Evolutionary conservation across 73 alveolate species (phyloP), one percentile per base, ranked within the genome.

Genomic region (Blepharisma stoltei): DNA sequence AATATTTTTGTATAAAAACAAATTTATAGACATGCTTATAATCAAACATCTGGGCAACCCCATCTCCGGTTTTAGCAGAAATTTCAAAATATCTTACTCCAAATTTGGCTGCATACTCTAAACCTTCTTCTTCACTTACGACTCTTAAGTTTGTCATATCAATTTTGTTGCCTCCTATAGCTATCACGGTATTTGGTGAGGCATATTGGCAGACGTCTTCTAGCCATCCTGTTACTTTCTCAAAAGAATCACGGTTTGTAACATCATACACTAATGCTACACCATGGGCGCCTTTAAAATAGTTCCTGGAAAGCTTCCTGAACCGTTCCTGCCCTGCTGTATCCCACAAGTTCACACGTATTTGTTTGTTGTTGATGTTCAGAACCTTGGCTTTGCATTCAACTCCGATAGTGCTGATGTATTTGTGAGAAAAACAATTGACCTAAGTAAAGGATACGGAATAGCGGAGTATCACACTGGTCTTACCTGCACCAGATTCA

Each of bases 251-350:
- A 67, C 73, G 81, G 47, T 83, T 87, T 5, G 97, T 83, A 54
- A 94, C 85, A 77, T 94, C 99, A 82, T 87, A 94, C 46, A 86
- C 82, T 43, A 94, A 60, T 47, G 92, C 69, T 5, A 88, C 94
- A 20, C 99, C 99, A 32, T 84, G 49, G 14, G 97, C 88, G 80
- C 92, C 88, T 84, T 84, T 84, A 71, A 80, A 94, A 77, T 92
- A 94, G 77, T 87, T 90, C 54, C 89, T 69, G 1, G 98, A 88
- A 73, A 94, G 81, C 25, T 90, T 80, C 50, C 94, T 83, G 70
- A 84, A 94, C 71, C 88, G 77, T 78, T 94, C 99, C 83, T 89
- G 80, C 1, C 98, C 99, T 65, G 97, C 96, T 14, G 99, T 94
- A 77, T 94, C 99, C 98, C 98, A 94, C 18, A 91, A 83, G 54